Evolutionary conservation across 2,329 filamentous ascomycete species (phyloP).

Genomic region (Aspergillus puulaauensis): DNA sequence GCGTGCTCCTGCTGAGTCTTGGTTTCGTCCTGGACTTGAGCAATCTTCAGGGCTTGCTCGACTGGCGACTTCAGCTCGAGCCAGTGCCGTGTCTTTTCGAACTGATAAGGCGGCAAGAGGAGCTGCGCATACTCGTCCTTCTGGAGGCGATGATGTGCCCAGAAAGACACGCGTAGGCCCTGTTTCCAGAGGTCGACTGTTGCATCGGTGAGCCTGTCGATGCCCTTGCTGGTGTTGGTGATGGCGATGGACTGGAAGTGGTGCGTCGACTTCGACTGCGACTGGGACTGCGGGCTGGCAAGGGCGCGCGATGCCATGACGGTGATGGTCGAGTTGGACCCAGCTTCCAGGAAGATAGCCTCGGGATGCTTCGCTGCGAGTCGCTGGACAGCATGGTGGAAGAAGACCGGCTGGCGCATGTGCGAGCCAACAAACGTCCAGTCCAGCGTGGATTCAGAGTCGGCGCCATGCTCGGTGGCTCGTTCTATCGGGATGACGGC

Average conservation of each 20-base stretch:
- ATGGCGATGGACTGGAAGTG: neutral
- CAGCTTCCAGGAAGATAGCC: neutral
- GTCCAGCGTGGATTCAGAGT: too few relatives aligned
- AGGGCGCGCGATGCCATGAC: neutral
- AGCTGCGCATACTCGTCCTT: constrained; percentile 18
- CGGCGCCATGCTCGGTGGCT: neutral
- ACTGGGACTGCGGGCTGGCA: neutral
- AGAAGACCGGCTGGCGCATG: neutral
- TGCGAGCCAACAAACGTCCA: neutral
- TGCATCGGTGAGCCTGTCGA: constrained; percentile 19
- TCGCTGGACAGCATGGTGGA: neutral
- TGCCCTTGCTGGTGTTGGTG: neutral
- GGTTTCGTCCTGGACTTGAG: too few relatives aligned
- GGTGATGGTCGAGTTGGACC: neutral
- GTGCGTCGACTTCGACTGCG: neutral
- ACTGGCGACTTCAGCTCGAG: neutral
- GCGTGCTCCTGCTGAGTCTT: too few relatives aligned
- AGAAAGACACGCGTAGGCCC: constrained; percentile 25
- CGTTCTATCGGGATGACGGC: neutral
- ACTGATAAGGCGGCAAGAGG: constrained; percentile 43
- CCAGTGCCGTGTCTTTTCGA: constrained; percentile 28
- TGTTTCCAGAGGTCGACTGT: constrained; percentile 39
- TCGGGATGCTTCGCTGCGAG: neutral
- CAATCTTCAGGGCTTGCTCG: too few relatives aligned
- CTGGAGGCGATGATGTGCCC: constrained; percentile 18